Percentiles rank a stretch among this genome's conserved stretches.
Conservation (phyloP, 179 eudicot genomes). For the Pouteria campechiana region DNA sequence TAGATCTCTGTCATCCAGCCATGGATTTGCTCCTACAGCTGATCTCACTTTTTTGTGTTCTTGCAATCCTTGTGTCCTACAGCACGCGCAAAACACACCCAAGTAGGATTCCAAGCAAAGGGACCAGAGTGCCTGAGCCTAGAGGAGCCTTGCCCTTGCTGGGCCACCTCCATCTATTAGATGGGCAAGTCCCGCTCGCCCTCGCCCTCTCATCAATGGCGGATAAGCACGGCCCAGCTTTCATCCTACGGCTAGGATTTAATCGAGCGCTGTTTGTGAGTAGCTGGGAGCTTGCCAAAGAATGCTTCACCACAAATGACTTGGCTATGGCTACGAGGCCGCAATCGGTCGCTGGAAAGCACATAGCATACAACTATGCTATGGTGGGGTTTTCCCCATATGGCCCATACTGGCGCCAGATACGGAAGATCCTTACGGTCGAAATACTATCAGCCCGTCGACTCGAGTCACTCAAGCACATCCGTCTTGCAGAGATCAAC, state of each 20-base stretch:
- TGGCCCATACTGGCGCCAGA: slow-evolving; percentile 7
- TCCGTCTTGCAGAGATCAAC: not conserved
- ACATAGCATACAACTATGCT: slow-evolving; percentile 5
- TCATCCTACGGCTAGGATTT: slow-evolving; percentile 2
- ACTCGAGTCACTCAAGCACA: slow-evolving; percentile 3
- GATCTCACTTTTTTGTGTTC: too few relatives aligned
- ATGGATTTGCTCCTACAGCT: too few relatives aligned
- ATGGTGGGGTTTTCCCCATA: slow-evolving; percentile 5
- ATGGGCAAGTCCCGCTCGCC: too few relatives aligned
- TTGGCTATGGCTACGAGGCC: not conserved
- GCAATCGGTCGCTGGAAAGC: not conserved
- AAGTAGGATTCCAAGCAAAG: too few relatives aligned
- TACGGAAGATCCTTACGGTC: slow-evolving; percentile 2
- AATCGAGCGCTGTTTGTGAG: slow-evolving; percentile 7
- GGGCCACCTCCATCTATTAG: too few relatives aligned
- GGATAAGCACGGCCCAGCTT: slow-evolving; percentile 7
- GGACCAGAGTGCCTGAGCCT: too few relatives aligned
- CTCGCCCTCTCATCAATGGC: too few relatives aligned
- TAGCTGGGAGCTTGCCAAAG: slow-evolving; percentile 5
- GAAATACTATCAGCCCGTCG: slow-evolving; percentile 2
- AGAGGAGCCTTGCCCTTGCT: too few relatives aligned
- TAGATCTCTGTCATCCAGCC: too few relatives aligned
- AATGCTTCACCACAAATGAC: slow-evolving; percentile 6
- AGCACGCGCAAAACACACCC: too few relatives aligned
- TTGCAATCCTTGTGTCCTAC: too few relatives aligned